Evolutionary conservation across 2,329 filamentous ascomycete species (phyloP), one percentile per base, ranked within the genome.

Genomic region (Xylariaceae sp.): DNA sequence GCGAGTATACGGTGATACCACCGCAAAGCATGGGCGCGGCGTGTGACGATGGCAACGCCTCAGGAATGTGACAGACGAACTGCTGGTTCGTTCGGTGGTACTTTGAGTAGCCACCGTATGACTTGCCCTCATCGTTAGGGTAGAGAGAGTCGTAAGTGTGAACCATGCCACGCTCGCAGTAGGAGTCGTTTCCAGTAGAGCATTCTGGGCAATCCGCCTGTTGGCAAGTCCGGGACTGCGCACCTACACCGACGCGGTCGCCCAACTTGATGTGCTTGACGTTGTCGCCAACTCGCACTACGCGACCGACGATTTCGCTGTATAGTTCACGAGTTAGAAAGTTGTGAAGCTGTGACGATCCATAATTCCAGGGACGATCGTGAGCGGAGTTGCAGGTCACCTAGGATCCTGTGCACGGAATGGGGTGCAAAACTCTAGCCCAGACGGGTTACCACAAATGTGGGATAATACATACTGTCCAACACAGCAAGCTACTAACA

Each of bases 1-100:
- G 88, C 3, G 79, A 77, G 68, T 81, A 91, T 2, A 86, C 78
- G 0, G 88, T 90, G 34, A 90, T 79, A 10, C 88, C 88, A 30
- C 80, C 88, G 67, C 88, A 90, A 34, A 90, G 75, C 82, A 90
- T 85, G 2, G 87, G 86, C 6, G 87, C 78, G 2, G 77, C 76
- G 18, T 72, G 66, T 13, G 74, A 74, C 8, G 72, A 73, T 55
- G 70, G 67, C 39, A 81, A 61, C 4, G 67, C 71, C 35, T 78
- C 76, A 3, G 77, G 77, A 51, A 80, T 78, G 58, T 75, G 75
- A 64, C 80, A 66, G 18, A 74, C 76, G 64, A 87, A 89, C 55
- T 69, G 67, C 41, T 68, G 66, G 15, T 72, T 71, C 2, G 68
- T 64, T 48, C 74, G 73, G 62, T 73, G 66, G 62, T 74, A 72